phyloP scores from a whole-genome alignment of 2,329 filamentous ascomycete species.

The Neonectria sp. region DNA sequence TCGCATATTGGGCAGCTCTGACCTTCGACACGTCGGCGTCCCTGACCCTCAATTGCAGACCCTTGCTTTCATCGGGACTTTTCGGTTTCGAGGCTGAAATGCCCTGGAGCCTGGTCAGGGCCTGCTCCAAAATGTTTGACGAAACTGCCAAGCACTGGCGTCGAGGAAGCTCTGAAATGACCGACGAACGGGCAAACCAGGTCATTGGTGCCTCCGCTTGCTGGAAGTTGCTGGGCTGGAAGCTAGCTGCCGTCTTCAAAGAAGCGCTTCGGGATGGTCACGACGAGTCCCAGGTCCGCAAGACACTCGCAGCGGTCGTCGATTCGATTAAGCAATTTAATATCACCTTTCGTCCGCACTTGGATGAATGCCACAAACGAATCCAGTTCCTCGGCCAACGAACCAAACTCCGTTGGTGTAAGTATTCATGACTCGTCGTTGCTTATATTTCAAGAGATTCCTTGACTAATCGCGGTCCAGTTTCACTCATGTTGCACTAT shows the following conservation, averaged over 20 bases:
- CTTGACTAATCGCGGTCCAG: slow-evolving; percentile 31
- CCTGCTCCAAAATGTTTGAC: slow-evolving; percentile 49
- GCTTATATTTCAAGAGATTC: too few relatives aligned
- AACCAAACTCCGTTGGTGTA: slow-evolving; percentile 53
- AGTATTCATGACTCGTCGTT: slow-evolving; percentile 11
- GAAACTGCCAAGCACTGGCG: slow-evolving; percentile 48
- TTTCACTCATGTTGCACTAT: slow-evolving; percentile 53
- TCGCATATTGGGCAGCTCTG: slow-evolving; percentile 58
- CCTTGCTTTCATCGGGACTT: slow-evolving; percentile 56
- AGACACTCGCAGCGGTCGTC: slow-evolving; percentile 44
- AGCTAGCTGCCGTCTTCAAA: slow-evolving; percentile 51
- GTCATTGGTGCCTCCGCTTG: slow-evolving; percentile 48
- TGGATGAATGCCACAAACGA: slow-evolving; percentile 50
- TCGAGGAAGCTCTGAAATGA: slow-evolving; percentile 45
- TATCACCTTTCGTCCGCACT: slow-evolving; percentile 44
- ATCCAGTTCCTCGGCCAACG: slow-evolving; percentile 51
- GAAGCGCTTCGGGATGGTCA: slow-evolving; percentile 52
- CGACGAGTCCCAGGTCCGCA: slow-evolving; percentile 49
- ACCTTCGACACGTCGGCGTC: slow-evolving; percentile 60
- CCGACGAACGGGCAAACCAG: slow-evolving; percentile 51
- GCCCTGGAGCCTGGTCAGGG: slow-evolving; percentile 48
- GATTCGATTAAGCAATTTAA: slow-evolving; percentile 49
- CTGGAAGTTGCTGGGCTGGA: slow-evolving; percentile 53
- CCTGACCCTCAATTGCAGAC: slow-evolving; percentile 57
- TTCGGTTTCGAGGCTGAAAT: slow-evolving; percentile 51